A percentile compares a stretch with the other conserved stretches of the same genome.
phyloP scores from a whole-genome alignment of 495 filamentous ascomycete genomes.

The Penicillium lividum region DNA sequence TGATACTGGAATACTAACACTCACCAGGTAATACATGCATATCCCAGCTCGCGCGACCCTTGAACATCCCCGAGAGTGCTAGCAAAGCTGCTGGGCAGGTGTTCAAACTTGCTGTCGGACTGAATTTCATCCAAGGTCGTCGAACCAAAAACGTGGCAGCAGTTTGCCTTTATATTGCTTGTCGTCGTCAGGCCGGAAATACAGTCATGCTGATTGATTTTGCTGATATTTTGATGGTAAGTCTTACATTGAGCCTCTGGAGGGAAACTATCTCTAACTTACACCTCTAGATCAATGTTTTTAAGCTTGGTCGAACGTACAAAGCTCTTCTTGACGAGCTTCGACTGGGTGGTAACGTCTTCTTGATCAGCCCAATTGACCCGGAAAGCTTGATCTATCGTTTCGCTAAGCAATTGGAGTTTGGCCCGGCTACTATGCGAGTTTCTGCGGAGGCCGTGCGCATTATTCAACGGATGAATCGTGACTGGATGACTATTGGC shows the following conservation, averaged over 20 bases:
- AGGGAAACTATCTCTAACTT: background rate
- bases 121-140: constrained; percentile 87
- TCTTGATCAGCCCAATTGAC: constrained; percentile 60
- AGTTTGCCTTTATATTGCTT: constrained; percentile 84
- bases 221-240: constrained; percentile 68
- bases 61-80: constrained; percentile 59
- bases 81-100: constrained; percentile 64
- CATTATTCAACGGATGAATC: constrained; percentile 87
- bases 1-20: background rate
- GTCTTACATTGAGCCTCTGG: background rate
- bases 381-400: constrained; percentile 86
- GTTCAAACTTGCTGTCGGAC: constrained; percentile 72
- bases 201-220: constrained; percentile 89
- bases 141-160: constrained; percentile 80
- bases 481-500: constrained; percentile 94
- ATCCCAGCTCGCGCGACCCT: constrained; percentile 46
- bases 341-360: constrained; percentile 51
- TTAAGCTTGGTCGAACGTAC: constrained; percentile 81
- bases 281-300: constrained; percentile 70
- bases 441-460: constrained; percentile 84
- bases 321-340: constrained; percentile 72
- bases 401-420: constrained; percentile 87
- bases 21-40: constrained; percentile 47
- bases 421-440: constrained; percentile 70
- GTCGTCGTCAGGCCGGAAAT: constrained; percentile 64